Conservation (phyloP, 768 basidiomycete genomes). For the Termitomyces titanicus region DNA sequence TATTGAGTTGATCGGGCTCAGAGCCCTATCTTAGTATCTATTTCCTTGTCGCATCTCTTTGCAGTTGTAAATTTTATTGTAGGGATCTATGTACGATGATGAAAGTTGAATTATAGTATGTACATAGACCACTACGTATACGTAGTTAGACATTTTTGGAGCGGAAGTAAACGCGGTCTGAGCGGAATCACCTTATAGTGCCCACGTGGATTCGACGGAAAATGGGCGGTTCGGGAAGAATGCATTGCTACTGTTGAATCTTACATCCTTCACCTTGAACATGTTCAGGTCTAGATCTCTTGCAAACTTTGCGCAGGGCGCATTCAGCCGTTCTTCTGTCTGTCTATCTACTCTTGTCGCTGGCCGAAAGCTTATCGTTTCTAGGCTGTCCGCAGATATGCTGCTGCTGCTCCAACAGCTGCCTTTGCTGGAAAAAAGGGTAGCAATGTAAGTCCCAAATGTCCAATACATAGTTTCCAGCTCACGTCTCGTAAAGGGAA, state of each 20-base stretch:
- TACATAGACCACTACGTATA: not conserved
- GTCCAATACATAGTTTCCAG: no score
- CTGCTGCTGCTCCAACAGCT: slow-evolving; percentile 80
- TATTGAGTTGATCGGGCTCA: slow-evolving; percentile 72
- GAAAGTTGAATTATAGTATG: not conserved
- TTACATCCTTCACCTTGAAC: slow-evolving; percentile 20
- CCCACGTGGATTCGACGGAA: slow-evolving; percentile 11
- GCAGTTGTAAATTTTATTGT: not conserved
- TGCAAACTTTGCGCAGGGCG: slow-evolving; percentile 50
- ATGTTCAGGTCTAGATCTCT: slow-evolving; percentile 62
- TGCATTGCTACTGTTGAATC: slow-evolving; percentile 12
- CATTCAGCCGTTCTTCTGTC: slow-evolving; percentile 48
- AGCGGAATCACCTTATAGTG: slow-evolving; percentile 9
- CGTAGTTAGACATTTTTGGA: no score
- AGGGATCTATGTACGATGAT: not conserved
- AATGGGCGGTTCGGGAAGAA: slow-evolving; percentile 16
- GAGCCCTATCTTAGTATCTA: not conserved
- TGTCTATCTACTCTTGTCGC: slow-evolving; percentile 8
- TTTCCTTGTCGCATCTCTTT: not conserved
- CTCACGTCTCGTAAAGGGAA: slow-evolving; percentile 58
- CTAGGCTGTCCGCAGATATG: slow-evolving; percentile 46
- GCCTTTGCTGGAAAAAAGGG: slow-evolving; percentile 90
- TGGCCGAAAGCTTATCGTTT: slow-evolving; percentile 6
- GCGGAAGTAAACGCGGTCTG: not conserved
- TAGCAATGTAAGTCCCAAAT: slow-evolving; percentile 60